Base-by-base conservation (phyloP, 2,329 filamentous ascomycete species). In the Fusarium sp. region DNA sequence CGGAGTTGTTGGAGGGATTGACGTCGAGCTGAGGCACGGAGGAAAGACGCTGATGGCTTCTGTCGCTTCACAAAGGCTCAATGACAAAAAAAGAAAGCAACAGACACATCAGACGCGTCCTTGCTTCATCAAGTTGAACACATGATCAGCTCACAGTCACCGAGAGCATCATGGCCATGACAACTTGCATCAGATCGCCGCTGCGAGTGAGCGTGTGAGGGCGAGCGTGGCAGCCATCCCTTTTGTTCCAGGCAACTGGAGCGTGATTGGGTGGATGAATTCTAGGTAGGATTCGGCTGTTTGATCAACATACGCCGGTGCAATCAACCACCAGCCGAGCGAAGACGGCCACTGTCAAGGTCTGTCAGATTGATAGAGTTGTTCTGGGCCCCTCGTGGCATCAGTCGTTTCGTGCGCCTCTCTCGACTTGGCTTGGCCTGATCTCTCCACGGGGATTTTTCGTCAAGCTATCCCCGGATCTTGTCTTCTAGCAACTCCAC, bases 161-260 rank as follows among this genome's bases (percentile, higher is more conserved):
- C 35, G 16, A 43, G 50, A 56, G 39, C 50, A 58, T 27, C 35
- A 56, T 60, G 10, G 22, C 18, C 33, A 65, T 39, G 10, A 39
- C 33, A 57, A 39, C 16, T 43, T 64, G 54, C 33, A 56, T 66
- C 64, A 18, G 61, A 74, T 75, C 61, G 57, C 48, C 70, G 71
- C 66, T 76, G 52, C 61, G 61, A 66, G 64, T 54, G 57, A 70
- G 62, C 69, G 65, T 67, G 71, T 71, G 69, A 73, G 67, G 65
- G 64, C 39, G 37, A 22, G 33, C 8, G 11, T 35, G 43, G 59
- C 61, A 64, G 24, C 56, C 33, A 43, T 57, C 68, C 59, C 48
- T 71, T 41, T 68, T 39, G 72, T 69, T 75, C 74, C 65, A 75
- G 62, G 24, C 35, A 45, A 62, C 62, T 56, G 61, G 39, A 13